These are phyloP conservation scores for Amanita subjunquillea DNA, from an alignment of 768 basidiomycete genomes.

Conservation along the genomic window DNA sequence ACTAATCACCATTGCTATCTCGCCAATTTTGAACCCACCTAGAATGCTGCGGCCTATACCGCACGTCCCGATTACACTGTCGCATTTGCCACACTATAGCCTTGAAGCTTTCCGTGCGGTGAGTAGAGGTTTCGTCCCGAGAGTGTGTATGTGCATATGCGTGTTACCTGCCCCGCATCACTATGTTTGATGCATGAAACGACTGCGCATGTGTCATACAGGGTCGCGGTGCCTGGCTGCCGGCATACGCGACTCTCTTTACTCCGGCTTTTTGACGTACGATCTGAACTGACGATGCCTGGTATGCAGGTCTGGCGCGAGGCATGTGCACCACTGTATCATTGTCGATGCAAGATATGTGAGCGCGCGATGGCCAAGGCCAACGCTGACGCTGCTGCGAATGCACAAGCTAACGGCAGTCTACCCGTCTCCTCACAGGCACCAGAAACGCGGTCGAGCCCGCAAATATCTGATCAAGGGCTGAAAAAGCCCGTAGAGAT, in stretches of 20 bases:
- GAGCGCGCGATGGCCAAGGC: constrained; percentile 51
- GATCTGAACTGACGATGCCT: constrained; percentile 4
- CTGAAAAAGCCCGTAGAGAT: constrained; percentile 4
- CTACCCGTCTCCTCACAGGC: constrained; percentile 10
- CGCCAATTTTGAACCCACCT: constrained; percentile 56
- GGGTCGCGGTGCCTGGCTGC: not conserved
- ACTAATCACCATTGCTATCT: constrained; percentile 29
- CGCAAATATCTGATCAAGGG: not conserved
- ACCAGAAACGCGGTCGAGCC: constrained; percentile 2
- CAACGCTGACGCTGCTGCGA: constrained; percentile 29
- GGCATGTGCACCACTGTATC: constrained; percentile 60
- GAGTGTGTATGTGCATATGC: not conserved
- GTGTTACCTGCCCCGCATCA: not conserved
- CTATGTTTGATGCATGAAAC: not conserved
- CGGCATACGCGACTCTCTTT: not conserved
- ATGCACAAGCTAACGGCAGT: constrained; percentile 15
- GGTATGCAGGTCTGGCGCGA: constrained; percentile 57
- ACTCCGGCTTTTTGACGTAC: not conserved
- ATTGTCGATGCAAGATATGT: constrained; percentile 66
- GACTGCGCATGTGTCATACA: not conserved
- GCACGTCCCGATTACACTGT: constrained; percentile 47
- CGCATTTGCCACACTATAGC: constrained; percentile 47
- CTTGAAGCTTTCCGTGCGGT: constrained; percentile 48
- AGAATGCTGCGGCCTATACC: constrained; percentile 57
- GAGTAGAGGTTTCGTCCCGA: constrained; percentile 14